Evolutionary conservation across 208 protist species (phyloP), one percentile per base, ranked within the genome.

Genomic region (Acanthamoeba healyi): DNA sequence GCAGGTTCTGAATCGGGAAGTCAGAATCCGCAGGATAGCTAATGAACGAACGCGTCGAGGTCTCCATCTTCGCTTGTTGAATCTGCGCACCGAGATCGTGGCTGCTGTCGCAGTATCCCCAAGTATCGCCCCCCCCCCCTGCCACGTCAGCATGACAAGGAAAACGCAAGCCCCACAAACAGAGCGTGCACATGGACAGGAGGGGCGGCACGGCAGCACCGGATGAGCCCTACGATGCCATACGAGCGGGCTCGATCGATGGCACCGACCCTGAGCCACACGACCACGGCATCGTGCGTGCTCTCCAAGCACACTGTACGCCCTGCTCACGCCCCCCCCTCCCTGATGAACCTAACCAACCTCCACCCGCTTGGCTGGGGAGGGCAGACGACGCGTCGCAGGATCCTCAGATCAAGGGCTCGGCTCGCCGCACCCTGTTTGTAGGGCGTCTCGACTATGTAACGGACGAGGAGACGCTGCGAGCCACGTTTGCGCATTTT

Each of bases 1-100:
- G 98, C 15, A 99, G 54, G 93, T 98, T 99, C 88, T 98, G 97
- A 67, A 98, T 93, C 54, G 98, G 96, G 93, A 99, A 99, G 14
- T 98, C 93, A 63, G 51, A 96, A 22, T 97, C 95, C 3, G 88
- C 92, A 26, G 67, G n/a, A 26, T 97, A 95, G 32, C 86, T 38
- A 61, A 98, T 94, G 94, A 98, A 98, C 15, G 91, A 94, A 22
- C 91, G 67, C 2, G 72, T 34, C 2, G 67, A 51, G 49, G 34
- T 70, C 14, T 82, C 51, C 70, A 86, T 94, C 46, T 81, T 58
- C n/a, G 51, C 12, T 58, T 22, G 51, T 58, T 10, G 17, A 26
- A 58, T 58, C 10, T 7, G 17, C 51, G 51, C 15, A 58, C n/a
- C n/a, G 51, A 26, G 0, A 6, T 58, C 17, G 51, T 58, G 51